These are phyloP conservation scores for Aplosporella prunicola DNA, from an alignment of 2,329 filamentous ascomycete species.

Conservation along the genomic window DNA sequence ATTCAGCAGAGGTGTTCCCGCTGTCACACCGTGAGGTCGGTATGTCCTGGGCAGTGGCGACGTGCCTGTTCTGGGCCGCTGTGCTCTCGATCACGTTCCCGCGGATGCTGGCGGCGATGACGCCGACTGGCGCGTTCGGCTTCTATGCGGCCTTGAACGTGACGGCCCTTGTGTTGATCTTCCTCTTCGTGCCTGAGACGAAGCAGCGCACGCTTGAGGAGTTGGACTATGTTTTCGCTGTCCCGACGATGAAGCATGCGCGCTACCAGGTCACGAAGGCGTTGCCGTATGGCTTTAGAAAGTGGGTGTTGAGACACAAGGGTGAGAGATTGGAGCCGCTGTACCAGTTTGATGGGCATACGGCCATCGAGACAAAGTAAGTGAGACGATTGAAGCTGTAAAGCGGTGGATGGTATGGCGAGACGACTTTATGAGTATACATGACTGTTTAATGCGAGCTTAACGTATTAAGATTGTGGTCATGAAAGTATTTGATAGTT, in stretches of 20 bases:
- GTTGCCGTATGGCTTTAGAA: conserved; percentile 39
- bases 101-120: conserved; percentile 44
- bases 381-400: too few relatives aligned
- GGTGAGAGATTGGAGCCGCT: conserved; percentile 23
- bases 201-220: conserved; percentile 41
- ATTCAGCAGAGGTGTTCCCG: conserved; percentile 61
- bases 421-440: too few relatives aligned
- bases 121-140: conserved; percentile 47
- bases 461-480: too few relatives aligned
- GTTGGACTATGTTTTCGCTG: conserved; percentile 42
- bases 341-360: conserved; percentile 26
- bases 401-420: too few relatives aligned
- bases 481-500: too few relatives aligned
- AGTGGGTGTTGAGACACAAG: conserved; percentile 32
- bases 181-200: conserved; percentile 45
- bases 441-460: too few relatives aligned
- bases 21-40: conserved; percentile 62
- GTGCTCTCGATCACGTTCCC: conserved; percentile 57
- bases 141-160: conserved; percentile 55
- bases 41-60: conserved; percentile 61
- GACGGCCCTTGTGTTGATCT: conserved; percentile 53
- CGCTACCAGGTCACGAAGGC: conserved; percentile 30
- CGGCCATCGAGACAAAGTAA: conserved; percentile 6
- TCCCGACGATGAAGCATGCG: conserved; percentile 33
- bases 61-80: conserved; percentile 50